Evolutionary conservation across 441 rosid genomes (phyloP).

Genomic region (Flueggea neowawraea): DNA sequence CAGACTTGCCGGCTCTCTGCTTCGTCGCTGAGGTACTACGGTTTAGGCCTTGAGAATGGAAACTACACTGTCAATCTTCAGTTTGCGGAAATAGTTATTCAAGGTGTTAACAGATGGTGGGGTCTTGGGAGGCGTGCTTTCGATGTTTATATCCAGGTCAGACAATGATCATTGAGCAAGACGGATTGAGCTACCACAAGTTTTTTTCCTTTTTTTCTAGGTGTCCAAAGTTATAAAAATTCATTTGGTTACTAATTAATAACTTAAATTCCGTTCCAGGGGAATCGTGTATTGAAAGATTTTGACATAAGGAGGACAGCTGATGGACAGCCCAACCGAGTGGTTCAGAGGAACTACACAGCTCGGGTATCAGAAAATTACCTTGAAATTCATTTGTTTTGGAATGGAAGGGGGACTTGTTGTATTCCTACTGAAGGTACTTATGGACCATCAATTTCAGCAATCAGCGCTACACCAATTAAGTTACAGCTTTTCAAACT

Average conservation of each 20-base stretch:
- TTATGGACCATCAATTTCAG: slow-evolving; percentile 44
- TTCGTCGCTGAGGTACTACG: slow-evolving; percentile 74
- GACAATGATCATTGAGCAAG: neutral
- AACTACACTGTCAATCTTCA: slow-evolving; percentile 40
- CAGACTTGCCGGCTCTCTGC: slow-evolving; percentile 65
- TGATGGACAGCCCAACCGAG: slow-evolving; percentile 19
- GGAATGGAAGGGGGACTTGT: slow-evolving; percentile 78
- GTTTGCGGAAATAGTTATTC: slow-evolving; percentile 28
- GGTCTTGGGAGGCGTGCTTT: slow-evolving; percentile 38
- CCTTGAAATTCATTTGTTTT: slow-evolving; percentile 60
- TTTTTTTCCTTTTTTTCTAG: too few species aligned
- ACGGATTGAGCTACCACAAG: too few species aligned
- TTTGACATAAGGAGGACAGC: slow-evolving; percentile 44
- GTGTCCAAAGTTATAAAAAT: too few species aligned
- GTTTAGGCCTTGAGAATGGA: slow-evolving; percentile 78
- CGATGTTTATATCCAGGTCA: slow-evolving; percentile 65
- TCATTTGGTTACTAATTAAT: too few species aligned
- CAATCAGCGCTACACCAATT: slow-evolving; percentile 67
- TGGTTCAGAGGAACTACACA: slow-evolving; percentile 22
- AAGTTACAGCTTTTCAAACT: neutral
- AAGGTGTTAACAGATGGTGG: slow-evolving; percentile 23
- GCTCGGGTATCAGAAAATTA: slow-evolving; percentile 50
- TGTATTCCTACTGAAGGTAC: slow-evolving; percentile 49
- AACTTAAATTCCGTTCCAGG: slow-evolving; percentile 25
- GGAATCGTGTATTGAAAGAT: slow-evolving; percentile 40